A percentile compares a stretch with the other conserved stretches of the same genome.
Evolutionary conservation across 1,284 basidiomycete genomes (phyloP).

Genomic region (Naganishia sp.): DNA sequence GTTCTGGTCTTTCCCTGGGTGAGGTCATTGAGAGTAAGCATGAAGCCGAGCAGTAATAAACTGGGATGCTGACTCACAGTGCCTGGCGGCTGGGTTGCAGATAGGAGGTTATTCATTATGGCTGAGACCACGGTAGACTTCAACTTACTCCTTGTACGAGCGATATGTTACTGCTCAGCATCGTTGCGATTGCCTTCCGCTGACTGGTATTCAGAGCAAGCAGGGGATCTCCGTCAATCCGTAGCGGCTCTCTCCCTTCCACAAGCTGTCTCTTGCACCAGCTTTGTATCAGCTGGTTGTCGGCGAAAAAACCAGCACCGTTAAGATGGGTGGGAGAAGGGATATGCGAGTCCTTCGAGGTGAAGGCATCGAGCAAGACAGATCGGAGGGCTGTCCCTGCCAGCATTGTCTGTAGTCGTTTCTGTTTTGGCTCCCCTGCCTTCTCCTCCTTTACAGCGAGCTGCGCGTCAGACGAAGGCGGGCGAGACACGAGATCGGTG

Average conservation of each 20-base stretch:
- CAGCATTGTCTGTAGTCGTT: conserved; percentile 57
- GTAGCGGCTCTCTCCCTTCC: conserved; percentile 60
- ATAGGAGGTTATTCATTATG: conserved; percentile 17
- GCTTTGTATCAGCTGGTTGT: conserved; percentile 70
- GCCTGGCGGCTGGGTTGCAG: conserved; percentile 72
- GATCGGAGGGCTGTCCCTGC: conserved; percentile 71
- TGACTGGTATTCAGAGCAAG: conserved; percentile 77
- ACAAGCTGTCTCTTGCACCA: conserved; percentile 70
- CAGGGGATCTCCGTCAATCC: conserved; percentile 76
- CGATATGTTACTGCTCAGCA: conserved; percentile 75
- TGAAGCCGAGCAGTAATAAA: neutral
- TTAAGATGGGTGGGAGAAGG: conserved; percentile 17
- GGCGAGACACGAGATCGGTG: too few relatives aligned
- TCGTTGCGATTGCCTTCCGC: conserved; percentile 77
- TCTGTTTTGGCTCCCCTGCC: too few relatives aligned
- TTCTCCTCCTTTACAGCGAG: too few relatives aligned
- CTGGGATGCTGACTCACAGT: conserved; percentile 56
- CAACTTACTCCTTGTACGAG: conserved; percentile 80
- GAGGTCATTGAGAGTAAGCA: neutral
- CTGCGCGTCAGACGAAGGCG: too few relatives aligned
- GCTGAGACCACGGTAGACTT: conserved; percentile 17
- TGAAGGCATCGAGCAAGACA: conserved; percentile 63
- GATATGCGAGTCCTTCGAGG: conserved; percentile 39
- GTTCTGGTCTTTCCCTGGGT: conserved; percentile 79
- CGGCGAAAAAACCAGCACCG: conserved; percentile 58